Conservation (phyloP, 805 yeast species). For the Cyberlindnera nakhonratchasimensis region DNA sequence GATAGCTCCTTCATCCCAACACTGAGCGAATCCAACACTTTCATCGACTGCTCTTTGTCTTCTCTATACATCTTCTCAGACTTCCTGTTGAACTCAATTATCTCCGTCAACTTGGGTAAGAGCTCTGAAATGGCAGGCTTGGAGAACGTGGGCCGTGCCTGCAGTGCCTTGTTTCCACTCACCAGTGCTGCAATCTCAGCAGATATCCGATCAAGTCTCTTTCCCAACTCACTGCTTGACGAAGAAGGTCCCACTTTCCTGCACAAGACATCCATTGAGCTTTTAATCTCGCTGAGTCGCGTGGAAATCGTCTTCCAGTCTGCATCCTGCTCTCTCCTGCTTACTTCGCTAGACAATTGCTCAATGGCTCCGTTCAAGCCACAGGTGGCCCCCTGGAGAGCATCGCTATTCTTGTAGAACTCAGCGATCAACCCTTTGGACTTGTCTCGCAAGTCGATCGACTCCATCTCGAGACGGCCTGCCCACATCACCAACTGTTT, state of each 20-base stretch:
- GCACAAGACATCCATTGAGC: no score
- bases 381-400: conserved; percentile 4
- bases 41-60: not conserved
- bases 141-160: not conserved
- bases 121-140: not conserved
- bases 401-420: conserved; percentile 16
- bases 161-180: not conserved
- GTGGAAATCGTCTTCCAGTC: not conserved
- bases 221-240: not conserved
- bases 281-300: not conserved
- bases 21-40: not conserved
- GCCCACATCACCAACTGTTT: conserved; percentile 46
- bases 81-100: not conserved
- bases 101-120: not conserved
- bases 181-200: not conserved
- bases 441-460: conserved; percentile 39
- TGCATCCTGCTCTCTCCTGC: not conserved
- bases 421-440: conserved; percentile 18
- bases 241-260: not conserved
- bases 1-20: not conserved
- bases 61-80: not conserved
- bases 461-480: conserved; percentile 46
- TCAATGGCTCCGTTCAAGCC: conserved; percentile 1
- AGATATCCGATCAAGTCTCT: not conserved
- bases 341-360: not conserved